Base-by-base conservation (phyloP, 441 rosid genomes). In the Croton laevigatus region DNA sequence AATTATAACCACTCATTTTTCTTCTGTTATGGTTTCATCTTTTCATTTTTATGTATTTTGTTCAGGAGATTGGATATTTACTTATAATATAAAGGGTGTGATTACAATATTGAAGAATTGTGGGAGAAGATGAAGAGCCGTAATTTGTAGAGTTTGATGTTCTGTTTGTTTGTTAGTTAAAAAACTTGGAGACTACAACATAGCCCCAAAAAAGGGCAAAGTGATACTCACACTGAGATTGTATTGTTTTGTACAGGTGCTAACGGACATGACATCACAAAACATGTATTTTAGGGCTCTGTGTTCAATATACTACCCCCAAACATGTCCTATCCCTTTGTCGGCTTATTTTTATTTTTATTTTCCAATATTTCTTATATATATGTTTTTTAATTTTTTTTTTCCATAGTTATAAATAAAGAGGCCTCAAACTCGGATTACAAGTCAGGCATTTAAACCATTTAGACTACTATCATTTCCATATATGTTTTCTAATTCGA, bases 261-360 rank as follows among this genome's bases (percentile, higher is more conserved):
- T 42, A 70, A 27, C 65, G 62, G 69, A 78, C 81, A 78, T 11
- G 20, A 38, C 17, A 54, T 70, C 77, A n/a, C 12, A 66, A 78
- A 78, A 66, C 77, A 70, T 66, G 72, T n/a, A 70, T 66, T 55
- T 9, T 20, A 40, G 23, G 5, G 36, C 48, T 23, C 8, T 23
- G 54, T 45, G 69, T 49, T 65, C 58, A 51, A 22, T 20, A 12
- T 40, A 45, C 20, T 12, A 2, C 64, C 59, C 16, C 17, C 8
- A 61, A 59, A 69, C 70, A 51, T 68, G 71, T 59, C 59, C 63
- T 69, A 70, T 75, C 72, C 45, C 40, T 38, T 64, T 40, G 74
- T 79, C 79, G 71, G 66, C 73, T 17, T 49, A 62, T 38, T 37
- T 27, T 53, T 1, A 53, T 40, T 40, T 40, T 40, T 40, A 53